phyloP scores from a whole-genome alignment of 805 yeast genomes.

The Yarrowia divulgata region DNA sequence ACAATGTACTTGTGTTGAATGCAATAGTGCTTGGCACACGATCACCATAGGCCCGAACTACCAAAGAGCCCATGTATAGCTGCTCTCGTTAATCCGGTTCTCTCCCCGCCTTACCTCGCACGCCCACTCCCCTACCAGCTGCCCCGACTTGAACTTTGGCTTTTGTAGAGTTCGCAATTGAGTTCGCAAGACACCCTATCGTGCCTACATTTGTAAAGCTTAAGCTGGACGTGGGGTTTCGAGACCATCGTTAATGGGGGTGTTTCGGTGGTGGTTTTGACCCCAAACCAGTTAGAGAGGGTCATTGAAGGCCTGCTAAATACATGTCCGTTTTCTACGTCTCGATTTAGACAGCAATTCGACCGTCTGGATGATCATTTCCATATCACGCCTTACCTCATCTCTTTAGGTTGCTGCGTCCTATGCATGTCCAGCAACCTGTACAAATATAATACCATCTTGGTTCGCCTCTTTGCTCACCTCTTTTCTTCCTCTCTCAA shows the following conservation, averaged over 20 bases:
- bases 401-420: conserved; percentile 29
- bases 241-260: neutral
- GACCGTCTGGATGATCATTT: too few relatives aligned
- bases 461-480: neutral
- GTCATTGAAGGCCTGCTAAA: too few relatives aligned
- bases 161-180: neutral
- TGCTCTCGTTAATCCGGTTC: too few relatives aligned
- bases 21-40: too few relatives aligned
- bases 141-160: conserved; percentile 6
- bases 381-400: neutral
- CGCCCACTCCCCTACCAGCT: conserved; percentile 3
- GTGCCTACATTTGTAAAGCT: conserved; percentile 7
- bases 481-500: neutral
- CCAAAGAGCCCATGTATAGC: too few relatives aligned
- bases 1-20: too few relatives aligned
- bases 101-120: neutral
- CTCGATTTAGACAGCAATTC: too few relatives aligned
- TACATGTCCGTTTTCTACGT: too few relatives aligned
- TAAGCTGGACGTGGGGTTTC: neutral
- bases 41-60: too few relatives aligned
- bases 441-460: neutral
- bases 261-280: neutral
- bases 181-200: conserved; percentile 15
- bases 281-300: too few relatives aligned
- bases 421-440: conserved; percentile 25